Evolutionary conservation across 2,329 filamentous ascomycete species (phyloP), one percentile per base, ranked within the genome.

Genomic region (Penicillium polonicum): DNA sequence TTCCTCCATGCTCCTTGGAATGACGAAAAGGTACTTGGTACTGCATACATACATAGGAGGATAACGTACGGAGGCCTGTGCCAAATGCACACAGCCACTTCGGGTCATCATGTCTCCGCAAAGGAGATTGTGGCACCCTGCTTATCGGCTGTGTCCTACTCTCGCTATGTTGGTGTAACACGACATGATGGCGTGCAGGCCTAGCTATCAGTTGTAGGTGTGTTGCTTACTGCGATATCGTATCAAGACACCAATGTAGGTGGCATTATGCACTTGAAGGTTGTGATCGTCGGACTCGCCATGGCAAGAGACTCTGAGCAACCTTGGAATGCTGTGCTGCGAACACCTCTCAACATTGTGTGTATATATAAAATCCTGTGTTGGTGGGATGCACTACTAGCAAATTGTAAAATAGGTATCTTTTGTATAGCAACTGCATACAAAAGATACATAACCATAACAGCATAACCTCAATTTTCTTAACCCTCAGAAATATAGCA

Each of bases 21-120:
- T 25, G 36, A 43, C 23, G 35, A 54, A 21, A 17, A 43, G n/a
- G 29, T 31, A 21, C 31, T 45, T 36, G 12, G 49, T 23, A 21
- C 31, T 36, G 27, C 12, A 10, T 42, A 13, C 25, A 19, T 38
- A n/a, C n/a, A 51, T 38, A 13, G 27, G 5, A 17, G 21, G 23
- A 43, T n/a, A 43, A 29, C 31, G 27, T 44, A 31, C 15, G 19
- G 8, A 33, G 19, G 27, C 35, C 44, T 46, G 21, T 46, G 54
- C 54, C 35, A 57, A 53, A 27, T 15, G 43, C 25, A 55, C 42
- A 29, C n/a, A 52, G 41, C 48, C 27, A 25, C 42, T 17, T 45
- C 15, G 41, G 48, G 41, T 12, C 13, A 44, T 35, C 33, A 25
- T 48, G 27, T 6, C 42, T 52, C n/a, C 13, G 3, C 5, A 23